phyloP scores from a whole-genome alignment of 2,329 filamentous ascomycete species.

The Hypomyces perniciosus region DNA sequence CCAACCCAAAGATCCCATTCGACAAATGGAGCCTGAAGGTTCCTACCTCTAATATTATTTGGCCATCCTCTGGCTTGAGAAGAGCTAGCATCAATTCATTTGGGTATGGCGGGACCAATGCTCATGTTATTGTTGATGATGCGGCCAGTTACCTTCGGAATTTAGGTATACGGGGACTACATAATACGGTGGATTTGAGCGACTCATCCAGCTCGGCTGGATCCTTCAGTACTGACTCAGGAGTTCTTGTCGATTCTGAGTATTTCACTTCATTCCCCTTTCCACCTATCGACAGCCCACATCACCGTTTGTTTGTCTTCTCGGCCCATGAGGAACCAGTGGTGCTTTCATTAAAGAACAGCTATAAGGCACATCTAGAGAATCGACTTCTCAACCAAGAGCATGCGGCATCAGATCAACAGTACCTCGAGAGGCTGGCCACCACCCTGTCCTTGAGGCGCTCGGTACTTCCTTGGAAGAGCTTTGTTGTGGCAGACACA shows the following conservation, averaged over 20 bases:
- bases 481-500: background rate
- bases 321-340: background rate
- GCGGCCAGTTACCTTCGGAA: background rate
- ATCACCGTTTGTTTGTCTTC: background rate
- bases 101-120: background rate
- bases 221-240: background rate
- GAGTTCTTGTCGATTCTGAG: background rate
- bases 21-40: background rate
- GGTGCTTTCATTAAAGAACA: background rate
- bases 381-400: too few relatives aligned
- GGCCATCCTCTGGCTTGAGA: background rate
- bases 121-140: background rate
- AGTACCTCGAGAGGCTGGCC: background rate
- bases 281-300: too few relatives aligned
- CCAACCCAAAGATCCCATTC: background rate
- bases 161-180: background rate
- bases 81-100: constrained; percentile 1
- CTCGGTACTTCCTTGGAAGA: background rate
- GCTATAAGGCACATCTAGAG: too few relatives aligned
- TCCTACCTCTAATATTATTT: background rate
- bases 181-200: background rate
- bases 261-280: too few relatives aligned
- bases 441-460: background rate
- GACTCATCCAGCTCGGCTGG: background rate
- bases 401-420: too few relatives aligned